A percentile compares a stretch with the other conserved stretches of the same genome.
phyloP scores from a whole-genome alignment of 75 land plant species.

The Selaginella tamariscina region DNA sequence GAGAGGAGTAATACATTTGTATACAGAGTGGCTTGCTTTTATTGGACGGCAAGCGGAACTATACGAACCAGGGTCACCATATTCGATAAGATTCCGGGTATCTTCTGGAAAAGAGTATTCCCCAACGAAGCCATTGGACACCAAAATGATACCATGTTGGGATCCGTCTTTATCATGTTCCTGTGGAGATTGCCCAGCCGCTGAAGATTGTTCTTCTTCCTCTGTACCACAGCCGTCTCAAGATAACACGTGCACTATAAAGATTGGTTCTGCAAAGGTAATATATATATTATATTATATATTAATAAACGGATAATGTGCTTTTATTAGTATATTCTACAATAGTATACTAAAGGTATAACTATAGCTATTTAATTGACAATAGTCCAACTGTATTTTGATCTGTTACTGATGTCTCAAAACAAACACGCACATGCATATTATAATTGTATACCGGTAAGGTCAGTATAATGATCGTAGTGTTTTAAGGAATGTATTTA shows the following conservation, averaged over 20 bases:
- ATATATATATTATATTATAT: neutral
- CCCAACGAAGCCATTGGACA: slow-evolving; percentile 58
- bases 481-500: no score
- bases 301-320: neutral
- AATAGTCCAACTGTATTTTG: no score
- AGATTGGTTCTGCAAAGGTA: slow-evolving; percentile 58
- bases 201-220: slow-evolving; percentile 44
- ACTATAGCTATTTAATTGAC: no score
- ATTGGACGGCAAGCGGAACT: slow-evolving; percentile 52
- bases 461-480: no score
- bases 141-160: slow-evolving; percentile 54
- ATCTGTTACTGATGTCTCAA: no score
- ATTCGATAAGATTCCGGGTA: slow-evolving; percentile 37
- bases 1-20: no score
- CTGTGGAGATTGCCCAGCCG: slow-evolving; percentile 92
- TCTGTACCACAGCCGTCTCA: slow-evolving; percentile 33
- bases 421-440: no score
- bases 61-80: slow-evolving; percentile 69
- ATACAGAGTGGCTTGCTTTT: slow-evolving; percentile 80
- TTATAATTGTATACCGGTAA: no score
- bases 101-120: slow-evolving; percentile 32
- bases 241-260: slow-evolving; percentile 41
- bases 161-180: slow-evolving; percentile 82
- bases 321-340: neutral
- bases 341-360: no score